These are phyloP conservation scores for Naegleria fowleri DNA, from an alignment of 208 protist species.

Conservation along the genomic window DNA sequence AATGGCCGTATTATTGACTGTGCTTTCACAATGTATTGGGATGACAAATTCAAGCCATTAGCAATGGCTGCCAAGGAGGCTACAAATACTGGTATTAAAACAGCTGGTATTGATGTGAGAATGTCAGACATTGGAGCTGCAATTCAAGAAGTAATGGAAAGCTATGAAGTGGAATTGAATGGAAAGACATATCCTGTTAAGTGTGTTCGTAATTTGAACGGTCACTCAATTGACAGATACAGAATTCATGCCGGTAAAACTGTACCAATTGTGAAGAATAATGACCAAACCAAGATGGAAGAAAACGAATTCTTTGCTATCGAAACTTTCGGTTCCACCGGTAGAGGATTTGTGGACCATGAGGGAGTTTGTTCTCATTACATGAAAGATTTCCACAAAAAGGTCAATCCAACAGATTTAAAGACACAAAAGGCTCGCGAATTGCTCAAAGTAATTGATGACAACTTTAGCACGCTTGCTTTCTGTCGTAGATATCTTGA, in stretches of 20 bases:
- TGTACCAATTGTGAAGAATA: constrained; percentile 95
- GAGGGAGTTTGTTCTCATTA: constrained; percentile 74
- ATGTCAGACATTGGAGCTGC: constrained; percentile 87
- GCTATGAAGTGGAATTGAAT: constrained; percentile 88
- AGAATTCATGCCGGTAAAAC: constrained; percentile 97
- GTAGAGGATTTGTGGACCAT: constrained; percentile 65
- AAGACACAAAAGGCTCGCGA: constrained; percentile 37
- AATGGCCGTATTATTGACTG: constrained; percentile 95
- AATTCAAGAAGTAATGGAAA: constrained; percentile 97
- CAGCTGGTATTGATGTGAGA: constrained; percentile 89
- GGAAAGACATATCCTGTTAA: constrained; percentile 64
- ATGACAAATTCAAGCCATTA: constrained; percentile 90
- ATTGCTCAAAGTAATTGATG: constrained; percentile 54
- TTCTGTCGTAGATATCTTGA: constrained; percentile 79
- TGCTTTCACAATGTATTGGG: constrained; percentile 93
- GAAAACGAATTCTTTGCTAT: constrained; percentile 98
- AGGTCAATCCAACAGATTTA: constrained; percentile 20
- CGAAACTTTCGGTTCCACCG: constrained; percentile 99
- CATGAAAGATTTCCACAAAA: constrained; percentile 65
- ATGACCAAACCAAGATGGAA: constrained; percentile 86
- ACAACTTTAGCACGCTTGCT: constrained; percentile 75
- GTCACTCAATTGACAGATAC: constrained; percentile 93
- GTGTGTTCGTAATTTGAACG: background rate
- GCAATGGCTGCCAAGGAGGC: constrained; percentile 87
- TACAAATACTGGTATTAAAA: constrained; percentile 93